Evolutionary conservation across 495 filamentous ascomycete species (phyloP).

Genomic region (Podospora australis): DNA sequence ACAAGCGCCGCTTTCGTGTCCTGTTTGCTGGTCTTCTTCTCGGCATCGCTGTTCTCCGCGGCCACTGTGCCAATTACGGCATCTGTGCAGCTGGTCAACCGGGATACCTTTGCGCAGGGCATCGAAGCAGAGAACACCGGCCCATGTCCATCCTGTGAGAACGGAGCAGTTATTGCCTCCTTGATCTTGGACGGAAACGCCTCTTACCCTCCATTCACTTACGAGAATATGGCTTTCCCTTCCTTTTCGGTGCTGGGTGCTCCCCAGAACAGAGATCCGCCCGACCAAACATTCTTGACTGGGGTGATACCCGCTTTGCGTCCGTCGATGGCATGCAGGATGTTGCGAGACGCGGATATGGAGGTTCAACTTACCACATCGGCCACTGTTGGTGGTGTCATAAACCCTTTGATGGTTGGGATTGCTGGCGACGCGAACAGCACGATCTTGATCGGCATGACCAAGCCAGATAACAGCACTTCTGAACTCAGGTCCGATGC

Average conservation of each 20-base stretch:
- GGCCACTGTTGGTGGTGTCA: slow-evolving; percentile 1
- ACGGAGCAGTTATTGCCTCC: slow-evolving; percentile 14
- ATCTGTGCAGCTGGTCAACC: slow-evolving; percentile 8
- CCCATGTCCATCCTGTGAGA: no score
- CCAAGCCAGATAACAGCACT: not conserved
- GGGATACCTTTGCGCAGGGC: slow-evolving; percentile 15
- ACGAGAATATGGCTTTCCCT: slow-evolving; percentile 20
- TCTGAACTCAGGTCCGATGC: no score
- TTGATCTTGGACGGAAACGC: slow-evolving; percentile 20
- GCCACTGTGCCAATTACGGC: slow-evolving; percentile 10
- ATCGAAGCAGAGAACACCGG: not conserved
- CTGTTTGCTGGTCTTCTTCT: slow-evolving; percentile 12
- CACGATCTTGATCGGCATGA: slow-evolving; percentile 5
- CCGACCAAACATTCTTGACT: slow-evolving; percentile 10
- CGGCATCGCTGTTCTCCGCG: slow-evolving; percentile 11
- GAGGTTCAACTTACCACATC: slow-evolving; percentile 7
- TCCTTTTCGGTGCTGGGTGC: slow-evolving; percentile 7
- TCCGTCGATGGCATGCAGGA: slow-evolving; percentile 14
- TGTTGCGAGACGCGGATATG: slow-evolving; percentile 13
- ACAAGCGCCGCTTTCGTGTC: slow-evolving; percentile 11
- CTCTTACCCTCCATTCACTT: slow-evolving; percentile 20
- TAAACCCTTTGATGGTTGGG: slow-evolving; percentile 11
- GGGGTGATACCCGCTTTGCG: slow-evolving; percentile 17
- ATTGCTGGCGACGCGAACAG: slow-evolving; percentile 8
- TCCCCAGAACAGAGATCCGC: slow-evolving; percentile 5